Percentiles rank a stretch among this genome's conserved stretches.
Evolutionary conservation across 352 stramenopile genomes (phyloP).

Genomic region (Phytophthora fragariae): DNA sequence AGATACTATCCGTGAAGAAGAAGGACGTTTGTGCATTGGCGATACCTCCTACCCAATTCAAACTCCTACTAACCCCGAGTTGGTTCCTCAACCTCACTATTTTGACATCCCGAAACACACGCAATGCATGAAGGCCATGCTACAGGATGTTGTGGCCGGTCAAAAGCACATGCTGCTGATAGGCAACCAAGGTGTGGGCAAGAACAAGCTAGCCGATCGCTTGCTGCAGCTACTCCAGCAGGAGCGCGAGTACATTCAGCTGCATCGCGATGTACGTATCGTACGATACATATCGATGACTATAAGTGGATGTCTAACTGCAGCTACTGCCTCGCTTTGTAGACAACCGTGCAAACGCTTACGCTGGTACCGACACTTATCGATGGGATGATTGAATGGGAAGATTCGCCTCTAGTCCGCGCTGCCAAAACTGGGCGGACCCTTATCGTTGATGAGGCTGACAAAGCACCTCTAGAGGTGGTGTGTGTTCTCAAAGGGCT

Average conservation of each 20-base stretch:
- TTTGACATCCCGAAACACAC: conserved; percentile 93
- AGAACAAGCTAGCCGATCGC: conserved; percentile 95
- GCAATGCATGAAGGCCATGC: conserved; percentile 86
- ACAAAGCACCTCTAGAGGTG: conserved; percentile 97
- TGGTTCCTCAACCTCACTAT: conserved; percentile 91
- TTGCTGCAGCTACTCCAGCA: conserved; percentile 91
- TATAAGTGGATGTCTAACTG: conserved; percentile 3
- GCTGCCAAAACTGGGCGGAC: conserved; percentile 92
- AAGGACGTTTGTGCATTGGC: conserved; percentile 63
- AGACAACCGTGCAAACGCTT: conserved; percentile 95
- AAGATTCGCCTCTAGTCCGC: conserved; percentile 95
- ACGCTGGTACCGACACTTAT: conserved; percentile 90
- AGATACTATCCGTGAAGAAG: conserved; percentile 55
- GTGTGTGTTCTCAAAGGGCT: conserved; percentile 96
- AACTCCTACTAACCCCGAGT: conserved; percentile 59
- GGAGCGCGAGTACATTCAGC: conserved; percentile 97
- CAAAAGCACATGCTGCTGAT: conserved; percentile 94
- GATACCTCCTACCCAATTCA: conserved; percentile 69
- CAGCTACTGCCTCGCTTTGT: background rate
- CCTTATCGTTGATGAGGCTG: conserved; percentile 96
- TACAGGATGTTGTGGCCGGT: conserved; percentile 84
- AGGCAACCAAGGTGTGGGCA: conserved; percentile 95
- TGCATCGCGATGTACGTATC: conserved; percentile 93
- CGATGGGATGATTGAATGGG: conserved; percentile 90
- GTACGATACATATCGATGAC: background rate